A percentile compares a stretch with the other conserved stretches of the same genome.
These are phyloP conservation scores for Colletotrichum sp. DNA, from an alignment of 2,329 filamentous ascomycete genomes.

Conservation along the genomic window DNA sequence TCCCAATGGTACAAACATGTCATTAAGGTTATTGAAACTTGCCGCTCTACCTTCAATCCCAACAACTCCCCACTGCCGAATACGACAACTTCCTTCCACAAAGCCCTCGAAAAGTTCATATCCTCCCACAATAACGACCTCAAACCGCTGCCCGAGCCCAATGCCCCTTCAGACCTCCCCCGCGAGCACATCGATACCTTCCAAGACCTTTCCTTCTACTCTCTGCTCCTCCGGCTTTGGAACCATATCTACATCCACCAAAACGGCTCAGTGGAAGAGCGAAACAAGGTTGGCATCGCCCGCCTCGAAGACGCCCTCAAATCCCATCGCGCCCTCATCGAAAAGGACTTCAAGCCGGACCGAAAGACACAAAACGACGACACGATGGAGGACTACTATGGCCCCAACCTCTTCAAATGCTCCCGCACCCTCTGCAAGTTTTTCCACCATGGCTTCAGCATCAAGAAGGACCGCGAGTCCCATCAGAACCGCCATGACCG, in stretches of 20 bases:
- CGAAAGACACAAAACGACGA: background rate
- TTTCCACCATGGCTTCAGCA: conserved; percentile 47
- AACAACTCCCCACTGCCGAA: too few relatives aligned
- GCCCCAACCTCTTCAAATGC: conserved; percentile 45
- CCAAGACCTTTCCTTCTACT: conserved; percentile 18
- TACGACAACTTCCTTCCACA: too few relatives aligned
- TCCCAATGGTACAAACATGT: conserved; percentile 38
- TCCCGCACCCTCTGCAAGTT: conserved; percentile 41
- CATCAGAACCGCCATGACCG: conserved; percentile 45
- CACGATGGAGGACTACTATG: conserved; percentile 35
- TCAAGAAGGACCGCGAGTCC: conserved; percentile 29
- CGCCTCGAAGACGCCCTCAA: conserved; percentile 28
- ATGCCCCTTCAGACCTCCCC: background rate
- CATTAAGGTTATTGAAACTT: too few relatives aligned
- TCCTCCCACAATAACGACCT: too few relatives aligned
- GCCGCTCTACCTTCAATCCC: too few relatives aligned
- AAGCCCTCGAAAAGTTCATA: too few relatives aligned
- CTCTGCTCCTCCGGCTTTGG: conserved; percentile 21
- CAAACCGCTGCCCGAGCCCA: too few relatives aligned
- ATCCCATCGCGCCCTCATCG: conserved; percentile 33
- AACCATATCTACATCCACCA: conserved; percentile 17
- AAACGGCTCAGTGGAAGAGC: conserved; percentile 13
- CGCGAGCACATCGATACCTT: conserved; percentile 19
- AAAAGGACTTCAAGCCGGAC: conserved; percentile 15
- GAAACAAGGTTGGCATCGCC: conserved; percentile 34